A percentile compares a stretch with the other conserved stretches of the same genome.
Conservation (phyloP, 2,329 filamentous ascomycete species). For the Arthrobotrys sphaeroides region DNA sequence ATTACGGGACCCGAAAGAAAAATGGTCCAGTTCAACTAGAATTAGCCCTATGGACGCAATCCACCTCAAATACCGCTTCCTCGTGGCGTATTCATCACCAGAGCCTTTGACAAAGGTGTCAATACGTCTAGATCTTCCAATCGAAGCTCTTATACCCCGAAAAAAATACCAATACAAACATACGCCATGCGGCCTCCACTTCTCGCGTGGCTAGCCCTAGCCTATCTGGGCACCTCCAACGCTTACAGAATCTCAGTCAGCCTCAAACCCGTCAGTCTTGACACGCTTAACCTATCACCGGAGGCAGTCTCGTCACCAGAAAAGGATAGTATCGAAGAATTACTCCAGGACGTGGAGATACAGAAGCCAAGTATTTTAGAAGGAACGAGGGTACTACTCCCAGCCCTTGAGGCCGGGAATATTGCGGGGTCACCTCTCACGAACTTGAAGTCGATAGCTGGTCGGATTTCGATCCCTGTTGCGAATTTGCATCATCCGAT, state of each 20-base stretch:
- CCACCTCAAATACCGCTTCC: not conserved
- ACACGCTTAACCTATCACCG: not conserved
- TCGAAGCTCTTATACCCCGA: no score
- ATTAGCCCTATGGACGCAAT: not conserved
- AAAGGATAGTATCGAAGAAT: conserved; percentile 21
- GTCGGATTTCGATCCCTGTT: conserved; percentile 11
- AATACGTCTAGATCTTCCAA: no score
- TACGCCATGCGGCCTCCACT: not conserved
- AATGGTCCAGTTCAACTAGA: no score
- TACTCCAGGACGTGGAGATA: not conserved
- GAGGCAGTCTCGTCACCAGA: no score
- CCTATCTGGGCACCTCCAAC: not conserved
- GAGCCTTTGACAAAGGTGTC: no score
- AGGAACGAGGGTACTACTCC: not conserved
- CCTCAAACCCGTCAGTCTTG: not conserved
- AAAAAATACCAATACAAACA: not conserved
- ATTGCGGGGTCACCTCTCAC: not conserved
- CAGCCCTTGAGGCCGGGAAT: not conserved
- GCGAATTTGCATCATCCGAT: conserved; percentile 13
- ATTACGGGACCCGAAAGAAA: no score
- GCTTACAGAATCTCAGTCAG: not conserved
- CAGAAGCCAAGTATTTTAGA: not conserved
- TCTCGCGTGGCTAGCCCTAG: not conserved
- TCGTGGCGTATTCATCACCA: not conserved
- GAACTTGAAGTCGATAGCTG: conserved; percentile 9